Evolutionary conservation across 139 green algal genomes (phyloP).

Genomic region (Spirogloea muscicola): DNA sequence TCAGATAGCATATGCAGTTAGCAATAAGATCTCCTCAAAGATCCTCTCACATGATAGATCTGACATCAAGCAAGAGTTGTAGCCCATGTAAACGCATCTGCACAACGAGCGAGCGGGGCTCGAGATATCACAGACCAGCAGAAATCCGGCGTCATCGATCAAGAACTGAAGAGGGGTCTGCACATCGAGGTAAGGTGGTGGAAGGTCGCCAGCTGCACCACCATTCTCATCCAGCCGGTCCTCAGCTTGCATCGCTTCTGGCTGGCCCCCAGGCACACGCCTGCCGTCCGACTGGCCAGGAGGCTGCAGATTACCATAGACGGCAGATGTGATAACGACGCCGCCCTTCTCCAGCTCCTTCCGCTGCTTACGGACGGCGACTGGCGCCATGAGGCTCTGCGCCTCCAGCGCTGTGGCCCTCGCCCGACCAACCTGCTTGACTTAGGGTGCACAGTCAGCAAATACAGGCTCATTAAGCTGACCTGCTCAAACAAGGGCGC

Average conservation of each 20-base stretch:
- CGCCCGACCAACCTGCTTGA: constrained; percentile 1
- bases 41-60: too few relatives aligned
- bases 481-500: not conserved
- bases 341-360: constrained; percentile 5
- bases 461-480: too few relatives aligned
- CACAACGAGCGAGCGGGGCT: too few relatives aligned
- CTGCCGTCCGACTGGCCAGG: too few relatives aligned
- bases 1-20: too few relatives aligned
- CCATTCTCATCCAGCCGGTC: not conserved
- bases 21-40: too few relatives aligned
- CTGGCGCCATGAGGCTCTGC: not conserved
- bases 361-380: constrained; percentile 8
- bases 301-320: constrained; percentile 13
- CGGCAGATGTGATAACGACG: constrained; percentile 8
- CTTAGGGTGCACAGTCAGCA: too few relatives aligned
- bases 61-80: too few relatives aligned
- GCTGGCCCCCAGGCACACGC: too few relatives aligned
- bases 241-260: not conserved
- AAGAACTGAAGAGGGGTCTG: constrained; percentile 22
- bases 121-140: too few relatives aligned
- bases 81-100: too few relatives aligned
- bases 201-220: not conserved
- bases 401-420: not conserved
- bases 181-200: constrained; percentile 14
- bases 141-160: constrained; percentile 11